A percentile compares a stretch with the other conserved stretches of the same genome.
These are phyloP conservation scores for Lodderomyces jiufengensis DNA, from an alignment of 1,139 yeast species.

Conservation along the genomic window DNA sequence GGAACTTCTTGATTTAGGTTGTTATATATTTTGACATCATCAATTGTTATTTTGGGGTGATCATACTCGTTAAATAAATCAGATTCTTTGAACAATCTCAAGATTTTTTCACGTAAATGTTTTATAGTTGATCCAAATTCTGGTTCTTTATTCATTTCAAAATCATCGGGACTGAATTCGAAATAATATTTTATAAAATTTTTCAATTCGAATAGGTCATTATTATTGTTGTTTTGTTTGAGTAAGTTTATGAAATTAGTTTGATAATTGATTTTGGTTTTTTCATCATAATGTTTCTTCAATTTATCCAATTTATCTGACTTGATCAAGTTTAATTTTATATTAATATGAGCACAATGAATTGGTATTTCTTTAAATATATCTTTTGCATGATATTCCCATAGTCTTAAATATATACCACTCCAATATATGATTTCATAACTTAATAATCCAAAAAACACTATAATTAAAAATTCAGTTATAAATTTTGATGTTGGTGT, in stretches of 20 bases:
- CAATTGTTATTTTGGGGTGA: constrained; percentile 15
- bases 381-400: constrained; percentile 64
- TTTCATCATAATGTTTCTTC: constrained; percentile 27
- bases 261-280: constrained; percentile 23
- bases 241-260: constrained; percentile 25
- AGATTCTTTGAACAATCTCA: constrained; percentile 52
- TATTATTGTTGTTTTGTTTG: too few relatives aligned
- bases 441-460: constrained; percentile 30
- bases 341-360: constrained; percentile 72
- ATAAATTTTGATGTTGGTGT: constrained; percentile 34
- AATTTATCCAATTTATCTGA: constrained; percentile 18
- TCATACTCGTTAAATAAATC: constrained; percentile 32
- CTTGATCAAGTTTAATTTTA: constrained; percentile 43
- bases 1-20: constrained; percentile 25
- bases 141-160: constrained; percentile 51
- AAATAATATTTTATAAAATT: constrained; percentile 58
- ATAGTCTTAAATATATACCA: constrained; percentile 47
- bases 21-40: constrained; percentile 30
- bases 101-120: constrained; percentile 53
- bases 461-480: constrained; percentile 38
- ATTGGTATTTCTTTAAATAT: constrained; percentile 67
- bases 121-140: constrained; percentile 69
- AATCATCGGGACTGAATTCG: constrained; percentile 81
- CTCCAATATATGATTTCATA: constrained; percentile 47
- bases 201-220: constrained; percentile 20